Evolutionary conservation across 2,329 filamentous ascomycete species (phyloP), one percentile per base, ranked within the genome.

Genomic region (Clarireedia hainanense): DNA sequence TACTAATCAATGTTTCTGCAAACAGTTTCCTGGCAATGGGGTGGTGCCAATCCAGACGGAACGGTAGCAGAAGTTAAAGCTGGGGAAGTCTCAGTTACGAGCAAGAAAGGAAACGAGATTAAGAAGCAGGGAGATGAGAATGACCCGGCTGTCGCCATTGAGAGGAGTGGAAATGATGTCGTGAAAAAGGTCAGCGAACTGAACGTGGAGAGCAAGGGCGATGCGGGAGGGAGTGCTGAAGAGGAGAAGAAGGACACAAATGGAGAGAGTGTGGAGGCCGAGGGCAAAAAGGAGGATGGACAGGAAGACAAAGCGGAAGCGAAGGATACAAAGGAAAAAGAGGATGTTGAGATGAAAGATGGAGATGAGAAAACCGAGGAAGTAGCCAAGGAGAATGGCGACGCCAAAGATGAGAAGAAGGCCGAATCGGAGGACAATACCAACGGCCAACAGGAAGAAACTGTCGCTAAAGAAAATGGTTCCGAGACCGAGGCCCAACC

Each of bases 11-110:
- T 10, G 20, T 23, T 12, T 9, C 37, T 52, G 20, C 17, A 24
- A 17, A 47, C 23, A 86, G 83, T 85, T 64, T 81, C 80, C 57
- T 85, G 82, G 83, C 75, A 77, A 66, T 85, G 80, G 80, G 74
- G 75, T 57, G 73, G 75, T 56, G 75, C 76, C 55, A 70, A 76
- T 23, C 82, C 83, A 1, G 72, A 73, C 51, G 84, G 83, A 57
- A 79, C 75, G 46, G 81, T 81, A 55, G 75, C 75, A 60, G 79
- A 80, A 70, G 75, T 73, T 77, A 81, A 68, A 74, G 71, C 82
- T 39, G 83, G 81, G 69, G 76, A 83, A 64, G 71, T 85, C 51
- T 74, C 79, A 50, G 81, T 86, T 64, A 75, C 79, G 64, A 80
- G 81, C 45, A 78, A 85, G 65, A 73, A 73, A 50, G 82, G 83